Percentiles rank a stretch among this genome's conserved stretches.
These are phyloP conservation scores for Pilasporangium apinafurcum DNA, from an alignment of 352 stramenopile species.

Conservation along the genomic window DNA sequence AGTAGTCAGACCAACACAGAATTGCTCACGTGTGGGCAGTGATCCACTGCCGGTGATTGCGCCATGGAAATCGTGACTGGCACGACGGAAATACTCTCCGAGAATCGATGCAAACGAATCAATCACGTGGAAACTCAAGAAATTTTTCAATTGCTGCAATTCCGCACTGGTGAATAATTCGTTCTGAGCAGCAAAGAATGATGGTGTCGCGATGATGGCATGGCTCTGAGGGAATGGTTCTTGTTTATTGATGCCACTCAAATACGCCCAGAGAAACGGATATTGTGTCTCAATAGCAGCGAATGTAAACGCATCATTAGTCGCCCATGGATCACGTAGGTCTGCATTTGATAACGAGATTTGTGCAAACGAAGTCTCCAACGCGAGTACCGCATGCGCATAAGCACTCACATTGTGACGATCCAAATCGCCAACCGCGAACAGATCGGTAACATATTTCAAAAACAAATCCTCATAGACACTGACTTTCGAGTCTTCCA, in stretches of 20 bases:
- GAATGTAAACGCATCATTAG: slow-evolving; percentile 83
- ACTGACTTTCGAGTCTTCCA: slow-evolving; percentile 31
- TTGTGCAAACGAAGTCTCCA: slow-evolving; percentile 77
- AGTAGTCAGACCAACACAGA: slow-evolving; percentile 72
- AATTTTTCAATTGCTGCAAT: slow-evolving; percentile 40
- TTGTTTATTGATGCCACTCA: slow-evolving; percentile 36
- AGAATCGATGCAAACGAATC: slow-evolving; percentile 32
- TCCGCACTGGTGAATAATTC: slow-evolving; percentile 26
- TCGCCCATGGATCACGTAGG: slow-evolving; percentile 76
- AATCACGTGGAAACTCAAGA: slow-evolving; percentile 59
- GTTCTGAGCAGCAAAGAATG: slow-evolving; percentile 46
- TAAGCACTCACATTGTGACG: slow-evolving; percentile 29
- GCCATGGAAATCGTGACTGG: slow-evolving; percentile 43
- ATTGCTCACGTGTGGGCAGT: slow-evolving; percentile 32
- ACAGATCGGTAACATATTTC: slow-evolving; percentile 39
- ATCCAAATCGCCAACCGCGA: slow-evolving; percentile 27
- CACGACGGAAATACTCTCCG: slow-evolving; percentile 45
- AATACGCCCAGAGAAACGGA: slow-evolving; percentile 41
- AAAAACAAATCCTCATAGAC: slow-evolving; percentile 33
- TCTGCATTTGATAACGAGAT: slow-evolving; percentile 85
- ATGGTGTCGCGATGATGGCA: slow-evolving; percentile 39
- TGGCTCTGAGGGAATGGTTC: slow-evolving; percentile 26
- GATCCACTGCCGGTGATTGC: slow-evolving; percentile 19
- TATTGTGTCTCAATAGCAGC: slow-evolving; percentile 41
- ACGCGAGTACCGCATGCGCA: slow-evolving; percentile 32